phyloP scores from a whole-genome alignment of 768 basidiomycete genomes.

The Flagelloscypha sp. region DNA sequence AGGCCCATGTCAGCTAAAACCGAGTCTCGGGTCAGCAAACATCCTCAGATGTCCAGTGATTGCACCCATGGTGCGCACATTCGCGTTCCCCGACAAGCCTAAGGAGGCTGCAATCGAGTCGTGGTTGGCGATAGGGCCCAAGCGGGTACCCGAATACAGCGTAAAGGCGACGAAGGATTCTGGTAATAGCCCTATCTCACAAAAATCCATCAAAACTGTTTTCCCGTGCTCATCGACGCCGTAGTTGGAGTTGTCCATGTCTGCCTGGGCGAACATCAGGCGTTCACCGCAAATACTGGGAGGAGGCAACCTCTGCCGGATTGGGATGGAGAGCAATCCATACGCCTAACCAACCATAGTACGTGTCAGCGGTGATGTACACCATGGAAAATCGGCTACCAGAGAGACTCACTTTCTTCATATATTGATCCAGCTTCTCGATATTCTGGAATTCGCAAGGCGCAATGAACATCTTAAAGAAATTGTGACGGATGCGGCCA shows the following conservation, averaged over 20 bases:
- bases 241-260: conserved; percentile 21
- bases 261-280: conserved; percentile 22
- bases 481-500: conserved; percentile 8
- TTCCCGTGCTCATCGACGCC: conserved; percentile 18
- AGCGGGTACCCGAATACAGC: conserved; percentile 5
- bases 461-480: conserved; percentile 10
- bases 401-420: conserved; percentile 10
- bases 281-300: conserved; percentile 15
- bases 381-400: conserved; percentile 5
- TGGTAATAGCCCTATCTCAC: conserved; percentile 18
- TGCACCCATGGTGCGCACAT: conserved; percentile 5
- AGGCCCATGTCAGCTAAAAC: too few species aligned
- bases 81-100: conserved; percentile 1
- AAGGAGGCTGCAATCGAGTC: conserved; percentile 1
- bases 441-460: conserved; percentile 11
- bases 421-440: conserved; percentile 7
- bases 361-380: conserved; percentile 4
- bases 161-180: conserved; percentile 13
- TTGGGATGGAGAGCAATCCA: conserved; percentile 4
- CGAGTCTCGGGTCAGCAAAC: conserved; percentile 5
- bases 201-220: conserved; percentile 20
- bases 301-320: conserved; percentile 3
- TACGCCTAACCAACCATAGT: conserved; percentile 8
- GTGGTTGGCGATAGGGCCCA: too few species aligned
- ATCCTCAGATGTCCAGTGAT: conserved; percentile 5